Evolutionary conservation across 1,139 yeast species (phyloP).

Genomic region (Yamadazyma dendronema): DNA sequence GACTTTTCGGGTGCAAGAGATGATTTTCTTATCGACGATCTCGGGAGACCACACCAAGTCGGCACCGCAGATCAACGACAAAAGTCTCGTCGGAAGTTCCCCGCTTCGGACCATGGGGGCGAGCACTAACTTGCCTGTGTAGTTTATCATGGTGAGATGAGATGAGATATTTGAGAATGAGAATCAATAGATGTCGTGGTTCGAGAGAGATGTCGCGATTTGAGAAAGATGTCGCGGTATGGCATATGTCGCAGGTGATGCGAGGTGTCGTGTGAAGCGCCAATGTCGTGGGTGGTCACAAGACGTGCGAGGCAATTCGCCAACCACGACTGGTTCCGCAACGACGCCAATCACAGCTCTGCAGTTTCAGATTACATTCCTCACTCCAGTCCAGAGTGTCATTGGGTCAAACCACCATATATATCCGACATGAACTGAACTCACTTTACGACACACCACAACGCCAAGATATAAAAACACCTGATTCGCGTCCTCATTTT

Average conservation of each 20-base stretch:
- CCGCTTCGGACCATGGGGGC: conserved; percentile 98
- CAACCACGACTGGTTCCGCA: not conserved
- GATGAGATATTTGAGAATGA: conserved; percentile 1
- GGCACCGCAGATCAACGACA: conserved; percentile 81
- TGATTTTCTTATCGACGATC: conserved; percentile 78
- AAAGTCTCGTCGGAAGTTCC: conserved; percentile 82
- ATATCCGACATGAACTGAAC: too few relatives aligned
- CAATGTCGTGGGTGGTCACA: not conserved
- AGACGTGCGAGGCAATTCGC: not conserved
- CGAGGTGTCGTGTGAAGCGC: not conserved
- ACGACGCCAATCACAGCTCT: not conserved
- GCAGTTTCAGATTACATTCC: not conserved
- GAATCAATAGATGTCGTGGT: too few relatives aligned
- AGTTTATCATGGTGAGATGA: conserved; percentile 16
- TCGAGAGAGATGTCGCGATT: too few relatives aligned
- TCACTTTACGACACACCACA: too few relatives aligned
- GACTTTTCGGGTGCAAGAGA: conserved; percentile 63
- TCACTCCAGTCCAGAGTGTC: too few relatives aligned
- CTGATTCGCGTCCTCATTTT: too few relatives aligned
- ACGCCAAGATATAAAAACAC: too few relatives aligned
- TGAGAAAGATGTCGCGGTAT: too few relatives aligned
- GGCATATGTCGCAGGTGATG: too few relatives aligned
- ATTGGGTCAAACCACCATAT: too few relatives aligned
- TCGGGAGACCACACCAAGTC: conserved; percentile 97
- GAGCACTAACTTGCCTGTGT: conserved; percentile 67